Base-by-base conservation (phyloP, 1,284 basidiomycete species). In the Nidula niveotomentosa region DNA sequence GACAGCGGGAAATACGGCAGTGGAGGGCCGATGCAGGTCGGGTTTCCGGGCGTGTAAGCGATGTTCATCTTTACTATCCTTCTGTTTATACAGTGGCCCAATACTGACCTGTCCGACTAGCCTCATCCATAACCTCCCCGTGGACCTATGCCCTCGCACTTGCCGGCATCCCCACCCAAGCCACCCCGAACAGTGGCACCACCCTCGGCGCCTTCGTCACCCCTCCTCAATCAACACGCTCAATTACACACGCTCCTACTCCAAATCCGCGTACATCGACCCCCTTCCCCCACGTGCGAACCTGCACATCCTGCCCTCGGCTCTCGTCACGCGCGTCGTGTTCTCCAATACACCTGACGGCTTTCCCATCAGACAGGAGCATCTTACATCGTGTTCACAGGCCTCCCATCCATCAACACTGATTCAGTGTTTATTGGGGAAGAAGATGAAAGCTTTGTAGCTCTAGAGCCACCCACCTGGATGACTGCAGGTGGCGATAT, bases 241-340 rank as follows among this genome's bases (percentile, higher is more conserved):
- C 13, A 75, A 74, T 58, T 73, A 69, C 72, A 76, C 74, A 4
- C 67, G 73, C n/a, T 73, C 73, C 12, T 76, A 74, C 61, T 67
- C 73, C 43, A 69, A 69, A 52, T 66, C 85, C 6, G 84, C 84
- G 8, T 91, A 89, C 67, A 76, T 86, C 59, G 85, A 86, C 66
- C 69, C 81, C 36, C 64, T 76, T 0, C 69, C 71, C 3, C 67
- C 72, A 23, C 68, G 72, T 8, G 45, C 58, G 17, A 75, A 75
- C 55, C 65, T 76, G 9, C 67, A 73, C 52, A 66, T 76, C 49
- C 60, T 75, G 2, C 60, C 68, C n/a, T 66, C 64, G 15, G 61
- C 67, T 1, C 71, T 69, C 2, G 73, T 75, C 12, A 73, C 72
- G 33, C 61, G 64, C 1, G 63, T 76, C 34, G 43, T 69, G 8